Evolutionary conservation across 345 rosid genomes (phyloP).

Genomic region (Rhizophora apiculata): DNA sequence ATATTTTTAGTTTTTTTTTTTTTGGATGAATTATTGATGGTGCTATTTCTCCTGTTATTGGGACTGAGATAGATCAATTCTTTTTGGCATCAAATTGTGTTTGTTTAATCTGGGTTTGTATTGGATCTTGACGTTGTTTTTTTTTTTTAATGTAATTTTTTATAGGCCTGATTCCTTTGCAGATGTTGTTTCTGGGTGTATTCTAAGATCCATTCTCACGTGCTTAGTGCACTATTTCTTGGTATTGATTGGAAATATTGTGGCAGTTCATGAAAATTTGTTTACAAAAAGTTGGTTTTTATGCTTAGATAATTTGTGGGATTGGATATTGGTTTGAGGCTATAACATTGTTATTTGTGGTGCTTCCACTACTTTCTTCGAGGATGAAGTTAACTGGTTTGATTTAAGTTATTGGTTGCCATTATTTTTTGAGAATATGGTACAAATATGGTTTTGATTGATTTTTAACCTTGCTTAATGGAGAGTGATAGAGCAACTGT

Average conservation of each 20-base stretch:
- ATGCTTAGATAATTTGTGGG: neutral
- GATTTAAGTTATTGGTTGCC: conserved; percentile 1
- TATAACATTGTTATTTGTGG: neutral
- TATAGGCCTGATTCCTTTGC: conserved; percentile 6
- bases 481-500: neutral
- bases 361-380: conserved; percentile 6
- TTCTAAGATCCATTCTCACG: neutral
- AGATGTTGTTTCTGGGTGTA: conserved; percentile 3
- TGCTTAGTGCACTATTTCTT: conserved; percentile 8
- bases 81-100: conserved; percentile 2
- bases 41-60: conserved; percentile 5
- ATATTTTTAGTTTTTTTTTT: neutral
- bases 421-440: neutral
- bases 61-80: conserved; percentile 28
- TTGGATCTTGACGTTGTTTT: conserved; percentile 35
- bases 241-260: neutral
- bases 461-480: neutral
- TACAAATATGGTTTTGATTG: neutral
- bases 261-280: neutral
- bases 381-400: conserved; percentile 4
- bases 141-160: neutral
- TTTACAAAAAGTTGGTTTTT: neutral
- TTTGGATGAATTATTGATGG: neutral
- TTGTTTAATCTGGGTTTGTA: conserved; percentile 16
- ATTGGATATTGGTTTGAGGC: neutral